Percentiles rank a stretch among this genome's conserved stretches.
phyloP scores from a whole-genome alignment of 2,329 filamentous ascomycete species.

The Colletotrichum godetiae region DNA sequence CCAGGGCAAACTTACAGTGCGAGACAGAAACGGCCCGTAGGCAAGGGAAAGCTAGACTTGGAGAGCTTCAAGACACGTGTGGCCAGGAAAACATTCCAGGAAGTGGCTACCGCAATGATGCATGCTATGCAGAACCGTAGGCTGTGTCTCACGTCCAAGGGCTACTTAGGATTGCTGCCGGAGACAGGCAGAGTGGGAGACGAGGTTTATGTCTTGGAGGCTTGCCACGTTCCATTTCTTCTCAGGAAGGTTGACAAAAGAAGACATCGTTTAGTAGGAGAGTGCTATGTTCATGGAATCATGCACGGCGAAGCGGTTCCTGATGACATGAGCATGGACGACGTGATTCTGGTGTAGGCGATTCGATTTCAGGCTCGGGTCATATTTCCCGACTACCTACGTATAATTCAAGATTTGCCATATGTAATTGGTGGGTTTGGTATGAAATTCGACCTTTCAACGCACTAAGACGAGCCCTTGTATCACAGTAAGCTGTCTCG shows the following conservation, averaged over 20 bases:
- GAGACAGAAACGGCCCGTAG: slow-evolving; percentile 7
- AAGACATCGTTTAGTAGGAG: slow-evolving; percentile 42
- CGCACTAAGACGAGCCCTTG: no score
- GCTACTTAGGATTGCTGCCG: slow-evolving; percentile 1
- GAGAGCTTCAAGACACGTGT: background rate
- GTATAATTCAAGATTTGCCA: no score
- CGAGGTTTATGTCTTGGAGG: slow-evolving; percentile 37
- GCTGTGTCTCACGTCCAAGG: background rate
- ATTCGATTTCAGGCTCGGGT: no score
- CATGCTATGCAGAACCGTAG: slow-evolving; percentile 5
- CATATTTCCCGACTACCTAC: no score
- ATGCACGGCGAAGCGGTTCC: slow-evolving; percentile 49
- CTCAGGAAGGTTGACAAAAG: slow-evolving; percentile 18
- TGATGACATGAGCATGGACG: background rate
- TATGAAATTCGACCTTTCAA: no score
- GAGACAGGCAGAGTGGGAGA: slow-evolving; percentile 34
- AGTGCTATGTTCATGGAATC: slow-evolving; percentile 51
- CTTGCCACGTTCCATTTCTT: slow-evolving; percentile 38
- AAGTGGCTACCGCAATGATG: background rate
- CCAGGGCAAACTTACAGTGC: slow-evolving; percentile 3
- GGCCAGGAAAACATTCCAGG: background rate
- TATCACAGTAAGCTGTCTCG: no score
- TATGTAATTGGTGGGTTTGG: no score
- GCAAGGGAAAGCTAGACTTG: slow-evolving; percentile 4
- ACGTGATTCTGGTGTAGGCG: background rate